Base-by-base conservation (phyloP, 2,329 filamentous ascomycete genomes). In the Cryoendolithus antarcticus region DNA sequence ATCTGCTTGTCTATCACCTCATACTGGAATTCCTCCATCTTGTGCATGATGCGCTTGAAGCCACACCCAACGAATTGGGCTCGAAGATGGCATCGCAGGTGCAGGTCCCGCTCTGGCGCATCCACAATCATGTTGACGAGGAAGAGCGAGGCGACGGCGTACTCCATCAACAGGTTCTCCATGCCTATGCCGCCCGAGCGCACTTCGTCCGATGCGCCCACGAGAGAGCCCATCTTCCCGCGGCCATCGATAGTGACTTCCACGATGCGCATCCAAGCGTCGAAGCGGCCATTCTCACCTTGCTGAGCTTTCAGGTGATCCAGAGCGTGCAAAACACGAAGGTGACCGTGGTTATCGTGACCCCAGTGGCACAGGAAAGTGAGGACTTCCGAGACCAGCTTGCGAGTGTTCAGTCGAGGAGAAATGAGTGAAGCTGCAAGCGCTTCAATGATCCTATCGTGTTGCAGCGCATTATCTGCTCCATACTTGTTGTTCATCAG, bases 401-500 rank as follows among this genome's bases (percentile, higher is more conserved):
- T 96, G 53, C 91, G 72, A 1, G 91, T 96, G 35, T 86, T 91
- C 42, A 98, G 70, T 37, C 91, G 78, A 6, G 88, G 82, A 7
- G 88, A 94, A 38, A 88, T 84, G 41, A 98, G 70, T 29, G 86
- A 94, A 13, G 78, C 86, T 36, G 82, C 84, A 33, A 98, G 71
- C 1, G 91, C 84, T 41, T 93, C 77, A 46, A 95, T 80, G 46
- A 96, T 84, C 57, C 89, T 85, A 56, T 91, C 83, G 57, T 96
- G 88, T 44, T 77, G 71, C 41, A 98, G 70, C 11, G 91, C 91
- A 71, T 98, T 88, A 58, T 98, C 91, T 45, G 91, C 91, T 45
- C 91, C 91, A 60, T 93, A 96, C 60, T 94, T 95, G 74, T 95
- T 98, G 75, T 98, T 98, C 82, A 96, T 93, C 42, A 96, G 65